Evolutionary conservation across 2,329 filamentous ascomycete genomes (phyloP).

Genomic region (Monilinia laxa): DNA sequence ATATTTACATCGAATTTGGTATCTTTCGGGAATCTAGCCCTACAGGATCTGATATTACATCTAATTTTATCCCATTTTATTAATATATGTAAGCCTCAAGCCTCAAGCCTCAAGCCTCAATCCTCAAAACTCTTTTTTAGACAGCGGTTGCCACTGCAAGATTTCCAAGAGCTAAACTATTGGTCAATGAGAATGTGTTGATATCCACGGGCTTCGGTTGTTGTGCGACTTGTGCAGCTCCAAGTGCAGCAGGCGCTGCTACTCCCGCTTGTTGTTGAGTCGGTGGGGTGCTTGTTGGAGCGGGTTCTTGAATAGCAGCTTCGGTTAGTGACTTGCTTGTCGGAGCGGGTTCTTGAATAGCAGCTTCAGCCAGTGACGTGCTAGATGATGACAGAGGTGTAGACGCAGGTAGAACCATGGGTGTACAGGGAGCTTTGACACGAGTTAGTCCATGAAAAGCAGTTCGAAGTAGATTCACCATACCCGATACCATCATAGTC

Average conservation of each 20-base stretch:
- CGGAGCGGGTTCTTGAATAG: not conserved
- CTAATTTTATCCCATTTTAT: slow-evolving; percentile 20
- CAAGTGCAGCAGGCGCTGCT: slow-evolving; percentile 13
- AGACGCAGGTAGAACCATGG: no score
- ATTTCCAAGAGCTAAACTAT: slow-evolving; percentile 36
- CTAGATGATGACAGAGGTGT: not conserved
- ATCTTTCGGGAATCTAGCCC: slow-evolving; percentile 16
- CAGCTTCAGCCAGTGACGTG: not conserved
- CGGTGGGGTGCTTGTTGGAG: not conserved
- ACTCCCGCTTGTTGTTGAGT: not conserved
- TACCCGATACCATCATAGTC: slow-evolving; percentile 24
- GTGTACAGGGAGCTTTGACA: not conserved
- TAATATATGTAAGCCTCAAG: slow-evolving; percentile 14
- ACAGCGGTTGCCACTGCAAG: slow-evolving; percentile 31
- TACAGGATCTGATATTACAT: slow-evolving; percentile 29
- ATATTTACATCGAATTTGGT: slow-evolving; percentile 34
- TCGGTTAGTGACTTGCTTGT: not conserved
- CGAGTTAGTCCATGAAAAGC: slow-evolving; percentile 6
- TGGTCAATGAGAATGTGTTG: slow-evolving; percentile 35
- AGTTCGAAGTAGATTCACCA: not conserved
- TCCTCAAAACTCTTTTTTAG: slow-evolving; percentile 11
- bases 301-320: slow-evolving; percentile 1
- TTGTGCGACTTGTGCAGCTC: slow-evolving; percentile 21
- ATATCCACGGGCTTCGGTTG: slow-evolving; percentile 31
- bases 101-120: slow-evolving; percentile 3